Conservation (phyloP, 495 filamentous ascomycete species). For the Friedmanniomyces simplex region DNA sequence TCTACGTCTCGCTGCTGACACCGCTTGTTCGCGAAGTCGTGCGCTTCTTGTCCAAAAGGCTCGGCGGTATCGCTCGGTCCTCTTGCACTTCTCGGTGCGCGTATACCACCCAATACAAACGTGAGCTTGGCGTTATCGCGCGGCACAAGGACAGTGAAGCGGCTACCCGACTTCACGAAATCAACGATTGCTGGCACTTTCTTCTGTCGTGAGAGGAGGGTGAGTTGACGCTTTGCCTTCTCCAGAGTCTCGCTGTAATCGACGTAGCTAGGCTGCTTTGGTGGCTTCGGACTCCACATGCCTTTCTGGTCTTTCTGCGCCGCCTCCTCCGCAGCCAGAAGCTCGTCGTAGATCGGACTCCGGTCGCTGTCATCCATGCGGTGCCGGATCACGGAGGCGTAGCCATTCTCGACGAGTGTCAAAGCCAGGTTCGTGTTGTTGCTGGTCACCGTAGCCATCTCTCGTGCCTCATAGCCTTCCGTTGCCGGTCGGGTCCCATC, state of each 20-base stretch:
- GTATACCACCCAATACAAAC: constrained; percentile 87
- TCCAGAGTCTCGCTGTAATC: constrained; percentile 88
- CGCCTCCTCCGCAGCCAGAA: constrained; percentile 77
- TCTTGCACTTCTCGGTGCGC: constrained; percentile 79
- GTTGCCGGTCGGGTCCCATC: constrained; percentile 85
- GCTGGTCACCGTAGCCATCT: constrained; percentile 77
- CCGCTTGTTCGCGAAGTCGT: constrained; percentile 76
- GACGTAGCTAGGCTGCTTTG: constrained; percentile 65
- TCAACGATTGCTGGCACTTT: constrained; percentile 92
- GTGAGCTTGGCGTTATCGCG: constrained; percentile 91
- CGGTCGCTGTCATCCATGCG: constrained; percentile 85
- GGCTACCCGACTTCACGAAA: constrained; percentile 89
- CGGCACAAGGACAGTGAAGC: constrained; percentile 87
- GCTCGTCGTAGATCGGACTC: constrained; percentile 84
- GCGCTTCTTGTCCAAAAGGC: constrained; percentile 89
- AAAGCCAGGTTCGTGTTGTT: constrained; percentile 82
- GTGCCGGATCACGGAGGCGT: constrained; percentile 86
- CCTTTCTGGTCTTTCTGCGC: constrained; percentile 80
- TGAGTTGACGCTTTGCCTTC: constrained; percentile 88
- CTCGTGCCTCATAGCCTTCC: constrained; percentile 86
- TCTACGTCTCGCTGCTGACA: constrained; percentile 94
- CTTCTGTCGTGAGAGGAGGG: constrained; percentile 75
- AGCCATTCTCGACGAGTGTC: constrained; percentile 78
- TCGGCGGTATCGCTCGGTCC: constrained; percentile 72
- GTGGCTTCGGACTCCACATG: constrained; percentile 82